Evolutionary conservation across 345 rosid genomes (phyloP).

Genomic region (Camelina hispida): DNA sequence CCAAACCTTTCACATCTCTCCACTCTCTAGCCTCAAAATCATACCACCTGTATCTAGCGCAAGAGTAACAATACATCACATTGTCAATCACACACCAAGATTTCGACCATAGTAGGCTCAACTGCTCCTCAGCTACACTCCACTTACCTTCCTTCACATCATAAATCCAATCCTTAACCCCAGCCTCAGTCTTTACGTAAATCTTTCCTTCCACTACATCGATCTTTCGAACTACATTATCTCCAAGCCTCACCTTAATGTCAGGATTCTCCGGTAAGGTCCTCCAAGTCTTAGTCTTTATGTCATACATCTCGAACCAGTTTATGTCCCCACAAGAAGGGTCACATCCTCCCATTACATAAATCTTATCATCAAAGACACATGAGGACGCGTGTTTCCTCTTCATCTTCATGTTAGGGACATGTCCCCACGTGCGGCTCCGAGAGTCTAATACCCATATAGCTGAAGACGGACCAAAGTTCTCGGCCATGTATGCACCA

Average conservation of each 20-base stretch:
- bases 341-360: conserved; percentile 52
- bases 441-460: conserved; percentile 70
- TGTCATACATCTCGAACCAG: conserved; percentile 31
- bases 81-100: conserved; percentile 36
- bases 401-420: conserved; percentile 58
- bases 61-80: conserved; percentile 28
- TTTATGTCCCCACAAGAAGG: not conserved
- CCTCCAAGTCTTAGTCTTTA: conserved; percentile 25
- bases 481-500: conserved; percentile 52
- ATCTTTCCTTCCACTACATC: conserved; percentile 10
- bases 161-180: conserved; percentile 14
- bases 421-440: conserved; percentile 56
- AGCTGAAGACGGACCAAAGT: conserved; percentile 41
- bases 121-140: not conserved
- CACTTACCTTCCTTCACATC: conserved; percentile 24
- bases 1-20: conserved; percentile 28
- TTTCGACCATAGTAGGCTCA: not conserved
- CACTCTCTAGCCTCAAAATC: conserved; percentile 1
- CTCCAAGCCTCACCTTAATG: not conserved
- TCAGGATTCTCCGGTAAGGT: conserved; percentile 19
- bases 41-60: conserved; percentile 5
- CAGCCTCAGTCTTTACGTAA: conserved; percentile 4
- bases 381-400: conserved; percentile 63
- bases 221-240: not conserved
- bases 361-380: conserved; percentile 54